Evolutionary conservation across 2,329 filamentous ascomycete species (phyloP), one percentile per base, ranked within the genome.

Genomic region (Trichoderma citrinoviride): DNA sequence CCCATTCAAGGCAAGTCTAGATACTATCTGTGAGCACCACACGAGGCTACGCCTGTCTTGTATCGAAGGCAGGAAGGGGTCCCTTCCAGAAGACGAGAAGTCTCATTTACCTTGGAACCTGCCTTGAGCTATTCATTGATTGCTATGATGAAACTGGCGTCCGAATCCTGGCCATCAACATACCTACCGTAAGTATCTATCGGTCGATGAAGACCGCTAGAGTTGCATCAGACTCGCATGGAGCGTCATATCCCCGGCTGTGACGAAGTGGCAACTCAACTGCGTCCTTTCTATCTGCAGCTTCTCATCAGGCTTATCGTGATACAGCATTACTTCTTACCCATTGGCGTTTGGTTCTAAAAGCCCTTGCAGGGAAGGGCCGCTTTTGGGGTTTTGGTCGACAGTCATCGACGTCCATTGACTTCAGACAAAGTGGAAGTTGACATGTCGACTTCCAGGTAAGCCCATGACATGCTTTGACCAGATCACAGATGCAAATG

Each of bases 231-330:
- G 47, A 29, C 14, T 43, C 37, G 40, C 47, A 44, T 25, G 21
- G 17, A 21, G 37, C 14, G 40, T 53, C 25, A 50, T 19, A n/a
- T 25, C 37, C 60, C 25, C 7, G 52, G 46, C 23, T 37, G 49
- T 54, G 49, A 62, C 49, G 40, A 54, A 14, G 49, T 54, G 60
- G 60, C 60, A 54, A 62, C 19, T 33, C 7, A 29, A 41, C 23
- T 29, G 33, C 14, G n/a, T 19, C 33, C 27, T 14, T 33, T 21
- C 23, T 23, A 7, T 25, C 21, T 23, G 4, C n/a, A 37, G 49
- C 23, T 40, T 33, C 33, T 37, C 33, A 10, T 37, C 33, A 37
- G 33, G 33, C 33, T 43, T 41, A 25, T 33, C n/a, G 15, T 44
- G 33, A 23, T 61, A 33, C 57, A 21, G 10, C 19, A 44, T 53